Base-by-base conservation (phyloP, 305 asterid genomes). In the Coffea humblotiana region DNA sequence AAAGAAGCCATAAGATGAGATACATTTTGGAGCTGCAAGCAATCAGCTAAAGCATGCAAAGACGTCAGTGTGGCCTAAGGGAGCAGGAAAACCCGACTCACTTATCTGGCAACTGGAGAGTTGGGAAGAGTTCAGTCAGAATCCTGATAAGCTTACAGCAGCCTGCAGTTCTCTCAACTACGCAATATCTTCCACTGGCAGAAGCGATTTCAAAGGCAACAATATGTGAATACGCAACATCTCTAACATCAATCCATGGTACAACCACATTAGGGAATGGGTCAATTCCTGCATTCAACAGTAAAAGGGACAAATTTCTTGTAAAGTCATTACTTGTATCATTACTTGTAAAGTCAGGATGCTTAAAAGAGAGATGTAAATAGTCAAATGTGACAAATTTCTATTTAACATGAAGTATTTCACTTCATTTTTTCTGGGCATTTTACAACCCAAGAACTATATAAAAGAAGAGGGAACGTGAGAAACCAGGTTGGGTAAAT, bases 221-320 rank as follows among this genome's bases (percentile, higher is more conserved):
- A 52, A 88, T 56, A 77, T 90, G 93, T 43, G 90, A 90, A 72
- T 27, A 7, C 11, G 86, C 90, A 45, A 87, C 90, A 82, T 90
- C 93, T 84, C 89, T 87, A 76, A 87, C 89, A 83, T 90, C 91
- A 8, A 90, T 92, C 43, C 58, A 78, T 35, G 60, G 35, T 40
- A 82, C 40, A n/a, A 0, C 3, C 25, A 75, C 78, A 45, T 52
- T 56, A 15, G 80, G 84, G 54, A 63, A 77, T 56, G 72, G 9
- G 58, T 80, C 79, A n/a, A 47, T 52, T 8, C 82, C 86, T 83
- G 69, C 64, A 48, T 13, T 13, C 52, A 4, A 23, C 29, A 60
- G 14, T 60, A 0, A 23, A 74, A 66, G 35, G 48, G 18, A n/a
- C n/a, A n/a, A n/a, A n/a, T n/a, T n/a, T n/a, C n/a, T n/a, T n/a